These are phyloP conservation scores for Ambispora gerdemannii DNA, from an alignment of 192 early-diverging fungal species.

Conservation along the genomic window DNA sequence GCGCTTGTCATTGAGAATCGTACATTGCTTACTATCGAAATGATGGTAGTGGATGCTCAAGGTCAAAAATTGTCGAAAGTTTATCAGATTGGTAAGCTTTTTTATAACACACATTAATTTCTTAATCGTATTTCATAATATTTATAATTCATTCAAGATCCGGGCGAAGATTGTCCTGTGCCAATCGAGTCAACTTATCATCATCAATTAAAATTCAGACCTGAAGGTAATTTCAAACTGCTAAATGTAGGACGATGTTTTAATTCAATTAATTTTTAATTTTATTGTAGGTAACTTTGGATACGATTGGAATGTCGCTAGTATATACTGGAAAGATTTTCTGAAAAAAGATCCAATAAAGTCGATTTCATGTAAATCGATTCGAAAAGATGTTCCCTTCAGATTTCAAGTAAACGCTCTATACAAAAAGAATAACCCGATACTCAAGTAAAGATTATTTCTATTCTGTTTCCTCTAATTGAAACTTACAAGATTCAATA, in stretches of 20 bases:
- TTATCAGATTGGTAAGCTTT: slow-evolving; percentile 49
- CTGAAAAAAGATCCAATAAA: slow-evolving; percentile 38
- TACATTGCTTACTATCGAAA: slow-evolving; percentile 74
- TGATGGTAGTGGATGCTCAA: slow-evolving; percentile 69
- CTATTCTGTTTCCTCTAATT: neutral
- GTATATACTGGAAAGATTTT: slow-evolving; percentile 84
- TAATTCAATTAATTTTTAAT: slow-evolving; percentile 1
- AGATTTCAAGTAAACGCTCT: slow-evolving; percentile 66
- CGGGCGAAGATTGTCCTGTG: slow-evolving; percentile 80
- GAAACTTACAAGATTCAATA: neutral
- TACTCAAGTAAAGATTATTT: slow-evolving; percentile 34
- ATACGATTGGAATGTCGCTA: slow-evolving; percentile 79
- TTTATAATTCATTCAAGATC: slow-evolving; percentile 52
- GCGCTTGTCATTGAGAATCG: slow-evolving; percentile 78
- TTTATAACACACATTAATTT: no score
- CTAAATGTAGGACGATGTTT: neutral
- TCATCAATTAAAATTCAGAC: slow-evolving; percentile 74
- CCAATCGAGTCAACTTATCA: slow-evolving; percentile 85
- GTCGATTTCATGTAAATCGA: slow-evolving; percentile 38
- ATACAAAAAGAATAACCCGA: slow-evolving; percentile 46
- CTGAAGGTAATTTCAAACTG: slow-evolving; percentile 55
- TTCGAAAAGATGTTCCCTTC: slow-evolving; percentile 53
- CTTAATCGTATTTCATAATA: no score
- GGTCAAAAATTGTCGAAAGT: slow-evolving; percentile 52
- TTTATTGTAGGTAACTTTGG: slow-evolving; percentile 60